These are phyloP conservation scores for Agaricus subrufescens DNA, from an alignment of 768 basidiomycete species.

Conservation along the genomic window DNA sequence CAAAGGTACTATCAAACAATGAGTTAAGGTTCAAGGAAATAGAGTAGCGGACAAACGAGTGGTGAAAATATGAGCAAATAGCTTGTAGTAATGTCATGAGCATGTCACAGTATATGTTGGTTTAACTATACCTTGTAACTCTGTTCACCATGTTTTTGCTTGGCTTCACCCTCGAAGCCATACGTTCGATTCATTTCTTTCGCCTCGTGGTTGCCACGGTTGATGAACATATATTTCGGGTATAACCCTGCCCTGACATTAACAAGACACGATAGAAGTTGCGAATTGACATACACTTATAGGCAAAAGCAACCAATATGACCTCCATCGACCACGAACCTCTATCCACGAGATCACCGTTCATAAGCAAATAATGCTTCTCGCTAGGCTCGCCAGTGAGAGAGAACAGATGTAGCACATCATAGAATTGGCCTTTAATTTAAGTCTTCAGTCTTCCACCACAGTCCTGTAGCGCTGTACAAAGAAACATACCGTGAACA, in stretches of 20 bases:
- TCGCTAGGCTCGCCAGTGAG: conserved; percentile 83
- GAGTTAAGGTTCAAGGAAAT: neutral
- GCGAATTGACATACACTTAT: conserved; percentile 66
- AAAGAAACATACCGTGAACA: conserved; percentile 66
- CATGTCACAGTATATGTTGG: neutral
- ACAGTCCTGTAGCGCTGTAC: neutral
- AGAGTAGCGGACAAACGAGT: conserved; percentile 47
- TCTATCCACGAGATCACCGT: conserved; percentile 95
- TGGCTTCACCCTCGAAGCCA: conserved; percentile 94
- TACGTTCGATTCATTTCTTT: conserved; percentile 96
- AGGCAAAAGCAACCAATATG: conserved; percentile 88
- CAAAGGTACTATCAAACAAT: conserved; percentile 64
- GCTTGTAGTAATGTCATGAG: conserved; percentile 31
- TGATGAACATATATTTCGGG: conserved; percentile 86
- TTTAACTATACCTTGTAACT: conserved; percentile 69
- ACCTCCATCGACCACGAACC: conserved; percentile 96
- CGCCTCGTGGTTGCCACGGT: conserved; percentile 95
- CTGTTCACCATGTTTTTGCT: conserved; percentile 94
- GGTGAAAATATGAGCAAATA: conserved; percentile 94
- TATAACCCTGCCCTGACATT: conserved; percentile 67
- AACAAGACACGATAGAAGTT: conserved; percentile 2
- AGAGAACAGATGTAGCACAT: conserved; percentile 81
- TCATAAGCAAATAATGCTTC: conserved; percentile 86
- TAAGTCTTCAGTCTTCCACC: conserved; percentile 4
- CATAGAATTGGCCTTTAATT: conserved; percentile 89